Evolutionary conservation across 805 yeast genomes (phyloP), one percentile per base, ranked within the genome.

Genomic region (Yamadazyma takamatsuzukensis): DNA sequence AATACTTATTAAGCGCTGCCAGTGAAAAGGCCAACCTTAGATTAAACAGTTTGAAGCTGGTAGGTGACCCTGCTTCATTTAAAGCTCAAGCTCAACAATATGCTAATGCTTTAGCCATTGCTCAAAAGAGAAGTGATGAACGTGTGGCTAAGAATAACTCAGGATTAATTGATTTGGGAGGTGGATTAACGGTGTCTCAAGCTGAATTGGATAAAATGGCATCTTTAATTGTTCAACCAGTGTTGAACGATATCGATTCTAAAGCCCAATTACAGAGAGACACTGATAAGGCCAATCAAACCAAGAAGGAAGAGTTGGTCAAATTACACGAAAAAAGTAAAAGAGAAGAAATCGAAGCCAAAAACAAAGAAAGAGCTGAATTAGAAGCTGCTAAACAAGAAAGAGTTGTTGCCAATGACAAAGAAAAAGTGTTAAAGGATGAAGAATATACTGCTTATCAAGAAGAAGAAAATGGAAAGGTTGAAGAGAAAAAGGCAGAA

Each of bases 181-280:
- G 95, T 41, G 97, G 97, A 2, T 69, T 85, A 37, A 75, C 72
- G 49, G 76, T 90, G 72, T 68, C 83, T 24, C 82, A 73, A 39
- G 72, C 68, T 14, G 96, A 89, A 49, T 75, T 93, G 40, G 82
- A 85, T 43, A 72, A 72, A 32, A 74, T 90, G 64, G 97, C 98
- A 14, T 64, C 77, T 39, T 72, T 78, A 29, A 69, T 84, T 50
- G 95, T 93, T 37, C 70, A 74, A 44, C 98, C 98, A 6, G 88
- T 90, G 4, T 65, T 90, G 49, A 70, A 68, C 24, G 89, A 86
- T 56, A 76, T 90, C 49, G 68, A 74, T 46, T 59, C 68, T 28
- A 80, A 83, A 51, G 95, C 94, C 14, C 68, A 59, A 15, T 72
- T 74, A 29, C 90, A 86, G 60, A 76, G 95, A 38, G 69, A 66